Conservation (phyloP, 331 rosid genomes). For the Prunus yedoensis region DNA sequence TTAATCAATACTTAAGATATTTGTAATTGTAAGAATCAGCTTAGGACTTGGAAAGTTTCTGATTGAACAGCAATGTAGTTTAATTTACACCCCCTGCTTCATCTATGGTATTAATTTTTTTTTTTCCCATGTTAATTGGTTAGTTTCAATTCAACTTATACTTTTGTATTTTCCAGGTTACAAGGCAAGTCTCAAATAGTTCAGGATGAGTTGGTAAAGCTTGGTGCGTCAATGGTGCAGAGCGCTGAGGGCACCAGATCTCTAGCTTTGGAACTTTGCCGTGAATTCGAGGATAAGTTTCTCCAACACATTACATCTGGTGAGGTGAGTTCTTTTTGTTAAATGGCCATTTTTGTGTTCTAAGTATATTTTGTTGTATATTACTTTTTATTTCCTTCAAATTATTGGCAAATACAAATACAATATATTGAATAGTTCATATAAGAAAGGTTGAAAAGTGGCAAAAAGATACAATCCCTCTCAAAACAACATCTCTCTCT, state of each 20-base stretch:
- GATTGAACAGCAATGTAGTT: not conserved
- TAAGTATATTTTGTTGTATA: not conserved
- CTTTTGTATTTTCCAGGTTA: constrained; percentile 57
- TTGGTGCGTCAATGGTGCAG: constrained; percentile 89
- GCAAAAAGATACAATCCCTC: not conserved
- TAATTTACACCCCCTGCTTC: not conserved
- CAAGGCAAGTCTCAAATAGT: constrained; percentile 95
- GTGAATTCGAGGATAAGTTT: constrained; percentile 98
- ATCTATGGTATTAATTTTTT: not conserved
- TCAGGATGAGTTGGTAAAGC: constrained; percentile 87
- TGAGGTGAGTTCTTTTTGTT: constrained; percentile 63
- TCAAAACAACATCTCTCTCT: not conserved
- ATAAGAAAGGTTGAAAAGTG: not conserved
- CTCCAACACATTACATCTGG: constrained; percentile 92
- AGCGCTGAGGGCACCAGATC: constrained; percentile 95
- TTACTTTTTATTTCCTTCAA: not conserved
- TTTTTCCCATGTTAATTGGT: constrained; percentile 5
- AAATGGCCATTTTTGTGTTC: not conserved
- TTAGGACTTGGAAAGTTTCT: not conserved
- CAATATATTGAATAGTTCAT: not conserved
- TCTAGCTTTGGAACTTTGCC: constrained; percentile 93
- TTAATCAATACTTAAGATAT: not conserved
- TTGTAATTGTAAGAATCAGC: not conserved
- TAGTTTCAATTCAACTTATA: constrained; percentile 9
- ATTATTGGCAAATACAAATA: not conserved